Evolutionary conservation across 2,329 filamentous ascomycete genomes (phyloP).

Genomic region (Microsporum canis): DNA sequence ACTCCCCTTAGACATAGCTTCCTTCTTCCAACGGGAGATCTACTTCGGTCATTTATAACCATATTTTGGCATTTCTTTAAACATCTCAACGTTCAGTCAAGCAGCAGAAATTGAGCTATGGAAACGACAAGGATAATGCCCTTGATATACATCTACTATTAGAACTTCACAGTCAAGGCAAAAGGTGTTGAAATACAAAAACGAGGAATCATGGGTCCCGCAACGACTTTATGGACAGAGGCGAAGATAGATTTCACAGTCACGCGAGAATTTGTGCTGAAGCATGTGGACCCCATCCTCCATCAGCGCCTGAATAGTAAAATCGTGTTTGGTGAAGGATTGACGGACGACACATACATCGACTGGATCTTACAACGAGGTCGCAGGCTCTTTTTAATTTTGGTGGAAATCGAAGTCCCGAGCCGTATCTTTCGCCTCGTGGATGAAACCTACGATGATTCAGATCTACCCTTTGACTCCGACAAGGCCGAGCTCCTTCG

Average conservation of each 20-base stretch:
- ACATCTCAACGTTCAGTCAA: background rate
- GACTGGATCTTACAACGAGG: conserved; percentile 52
- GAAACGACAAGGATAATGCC: background rate
- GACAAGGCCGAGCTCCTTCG: conserved; percentile 45
- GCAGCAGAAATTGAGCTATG: background rate
- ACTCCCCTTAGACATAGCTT: background rate
- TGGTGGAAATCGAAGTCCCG: conserved; percentile 49
- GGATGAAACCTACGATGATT: conserved; percentile 51
- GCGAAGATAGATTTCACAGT: conserved; percentile 35
- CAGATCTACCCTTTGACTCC: conserved; percentile 47
- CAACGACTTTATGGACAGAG: conserved; percentile 37
- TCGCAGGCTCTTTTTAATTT: conserved; percentile 47
- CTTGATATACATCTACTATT: background rate
- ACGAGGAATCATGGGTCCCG: conserved; percentile 8
- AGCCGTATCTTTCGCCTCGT: conserved; percentile 52
- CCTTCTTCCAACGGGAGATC: background rate
- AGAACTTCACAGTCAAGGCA: background rate
- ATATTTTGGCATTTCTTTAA: background rate
- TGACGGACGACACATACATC: conserved; percentile 44
- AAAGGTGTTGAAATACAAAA: background rate
- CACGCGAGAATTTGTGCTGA: conserved; percentile 31
- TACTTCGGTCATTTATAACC: background rate
- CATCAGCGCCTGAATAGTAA: conserved; percentile 27
- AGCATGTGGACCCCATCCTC: conserved; percentile 20
- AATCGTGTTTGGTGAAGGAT: conserved; percentile 33